Percentiles rank a stretch among this genome's conserved stretches.
Conservation (phyloP, 176 grass and related monocot genomes). For the Dendrocalamus sinicus region DNA sequence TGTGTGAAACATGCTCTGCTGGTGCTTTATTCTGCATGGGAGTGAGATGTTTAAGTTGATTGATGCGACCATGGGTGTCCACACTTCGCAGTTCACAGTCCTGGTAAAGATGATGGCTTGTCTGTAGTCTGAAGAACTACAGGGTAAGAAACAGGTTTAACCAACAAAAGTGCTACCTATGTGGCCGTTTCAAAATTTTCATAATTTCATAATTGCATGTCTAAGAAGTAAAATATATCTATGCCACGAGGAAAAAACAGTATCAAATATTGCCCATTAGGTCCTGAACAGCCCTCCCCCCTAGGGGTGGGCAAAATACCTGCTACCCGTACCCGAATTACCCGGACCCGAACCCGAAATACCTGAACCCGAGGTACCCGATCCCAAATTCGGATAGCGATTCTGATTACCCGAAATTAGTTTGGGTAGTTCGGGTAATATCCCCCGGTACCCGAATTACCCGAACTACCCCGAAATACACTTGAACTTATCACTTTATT, state of each 20-base stretch:
- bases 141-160: neutral
- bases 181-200: neutral
- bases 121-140: neutral
- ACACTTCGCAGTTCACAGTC: neutral
- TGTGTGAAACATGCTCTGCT: constrained; percentile 3
- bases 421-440: too few relatives aligned
- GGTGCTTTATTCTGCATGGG: constrained; percentile 14
- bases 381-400: too few relatives aligned
- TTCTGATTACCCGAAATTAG: too few relatives aligned
- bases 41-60: neutral
- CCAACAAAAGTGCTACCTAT: neutral
- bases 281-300: neutral
- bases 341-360: too few relatives aligned
- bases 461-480: too few relatives aligned
- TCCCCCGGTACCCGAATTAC: too few relatives aligned
- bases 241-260: neutral
- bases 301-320: too few relatives aligned
- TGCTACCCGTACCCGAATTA: too few relatives aligned
- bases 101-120: neutral
- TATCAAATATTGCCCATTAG: neutral
- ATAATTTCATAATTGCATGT: neutral
- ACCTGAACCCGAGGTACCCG: too few relatives aligned
- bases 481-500: too few relatives aligned
- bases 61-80: neutral
- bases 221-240: too few relatives aligned